phyloP scores from a whole-genome alignment of 2,329 filamentous ascomycete genomes.

The Remersonia thermophila region DNA sequence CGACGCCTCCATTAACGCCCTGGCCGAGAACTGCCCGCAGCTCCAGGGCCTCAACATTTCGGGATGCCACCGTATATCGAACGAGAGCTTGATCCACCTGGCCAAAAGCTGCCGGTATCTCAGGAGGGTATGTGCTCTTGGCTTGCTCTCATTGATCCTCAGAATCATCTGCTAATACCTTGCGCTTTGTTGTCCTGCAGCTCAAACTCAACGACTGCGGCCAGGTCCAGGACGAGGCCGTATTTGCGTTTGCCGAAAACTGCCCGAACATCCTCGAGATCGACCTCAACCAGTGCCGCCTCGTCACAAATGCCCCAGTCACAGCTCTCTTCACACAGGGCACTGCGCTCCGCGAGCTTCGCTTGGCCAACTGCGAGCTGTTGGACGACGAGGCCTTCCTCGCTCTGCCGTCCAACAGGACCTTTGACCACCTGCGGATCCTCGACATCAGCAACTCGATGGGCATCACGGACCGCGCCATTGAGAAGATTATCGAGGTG shows the following conservation, averaged over 20 bases:
- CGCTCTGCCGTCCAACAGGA: conserved; percentile 52
- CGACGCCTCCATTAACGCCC: conserved; percentile 62
- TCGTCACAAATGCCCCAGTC: conserved; percentile 72
- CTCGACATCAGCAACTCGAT: conserved; percentile 85
- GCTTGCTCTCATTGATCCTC: background rate
- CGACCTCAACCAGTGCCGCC: conserved; percentile 75
- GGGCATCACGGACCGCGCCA: conserved; percentile 71
- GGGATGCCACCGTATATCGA: conserved; percentile 70
- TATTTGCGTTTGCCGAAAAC: conserved; percentile 74
- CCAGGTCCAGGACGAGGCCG: conserved; percentile 71
- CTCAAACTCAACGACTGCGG: conserved; percentile 88
- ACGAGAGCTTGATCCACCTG: conserved; percentile 69
- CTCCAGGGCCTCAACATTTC: conserved; percentile 92
- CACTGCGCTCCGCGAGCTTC: conserved; percentile 75
- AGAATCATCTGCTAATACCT: conserved; percentile 5
- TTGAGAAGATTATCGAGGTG: conserved; percentile 75
- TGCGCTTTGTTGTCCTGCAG: conserved; percentile 27
- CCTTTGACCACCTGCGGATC: conserved; percentile 81
- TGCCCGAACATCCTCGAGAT: conserved; percentile 94
- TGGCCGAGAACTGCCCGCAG: conserved; percentile 70
- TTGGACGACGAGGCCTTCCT: conserved; percentile 86
- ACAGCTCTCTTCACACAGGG: conserved; percentile 69
- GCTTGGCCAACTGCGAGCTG: conserved; percentile 71
- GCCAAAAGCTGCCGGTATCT: conserved; percentile 75
- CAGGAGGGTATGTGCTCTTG: conserved; percentile 54